Evolutionary conservation across 1,284 basidiomycete species (phyloP), one percentile per base, ranked within the genome.

Genomic region (Mycena sp.): DNA sequence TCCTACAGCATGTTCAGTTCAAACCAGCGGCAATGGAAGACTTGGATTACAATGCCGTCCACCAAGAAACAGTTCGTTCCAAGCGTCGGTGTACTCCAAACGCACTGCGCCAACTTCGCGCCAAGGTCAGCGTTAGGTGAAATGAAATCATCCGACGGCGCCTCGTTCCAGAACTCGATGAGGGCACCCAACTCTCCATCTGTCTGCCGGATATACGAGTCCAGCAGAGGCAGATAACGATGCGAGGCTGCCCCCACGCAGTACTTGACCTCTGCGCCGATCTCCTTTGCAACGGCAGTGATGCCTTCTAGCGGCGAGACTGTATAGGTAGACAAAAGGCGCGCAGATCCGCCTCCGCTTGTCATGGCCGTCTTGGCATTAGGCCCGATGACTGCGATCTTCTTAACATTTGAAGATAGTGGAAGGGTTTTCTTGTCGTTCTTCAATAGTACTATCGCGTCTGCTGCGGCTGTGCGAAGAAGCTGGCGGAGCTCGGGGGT

Each of bases 321-420:
- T 3, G 80, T 76, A 70, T 82, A 87, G 9, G 79, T 78, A 7
- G 82, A 74, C 37, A 78, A 71, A 23, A 87, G 76, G 4, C 76
- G 72, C 10, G 85, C 86, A 28, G 81, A 83, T 7, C 86, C 86
- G 32, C 86, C 87, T 26, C 86, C 86, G 16, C 83, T 83, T 28
- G 81, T 78, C 63, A 83, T 79, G 0, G 80, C 76, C 25, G 77
- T 71, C 67, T 86, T 85, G 23, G 85, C 86, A 70, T 87, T 87
- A 21, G 84, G 82, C 0, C 87, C 87, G 59, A 88, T 85, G 55
- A 88, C 81, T 9, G 85, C 84, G 60, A 87, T 80, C 50, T 77
- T 80, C 67, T 80, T 81, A 61, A 71, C 49, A 1, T 67, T 61
- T 1, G 64, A 52, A 5, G 64, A 44, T 21, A 86, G 75, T 0